phyloP scores from a whole-genome alignment of 495 filamentous ascomycete species.

The Podospora fimiseda region DNA sequence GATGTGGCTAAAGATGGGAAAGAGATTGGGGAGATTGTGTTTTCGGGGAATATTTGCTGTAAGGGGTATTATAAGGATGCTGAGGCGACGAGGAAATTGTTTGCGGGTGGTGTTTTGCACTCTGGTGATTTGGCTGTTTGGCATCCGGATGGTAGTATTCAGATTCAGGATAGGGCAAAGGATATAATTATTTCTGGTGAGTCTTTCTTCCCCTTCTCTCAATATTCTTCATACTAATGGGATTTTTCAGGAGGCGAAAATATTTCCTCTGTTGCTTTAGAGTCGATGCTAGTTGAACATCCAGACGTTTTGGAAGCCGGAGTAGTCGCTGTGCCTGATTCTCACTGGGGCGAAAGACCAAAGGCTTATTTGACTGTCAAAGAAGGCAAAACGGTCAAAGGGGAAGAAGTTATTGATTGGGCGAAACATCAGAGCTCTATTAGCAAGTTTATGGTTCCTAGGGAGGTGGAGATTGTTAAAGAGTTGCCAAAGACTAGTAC shows the following conservation, averaged over 20 bases:
- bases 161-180: conserved; percentile 91
- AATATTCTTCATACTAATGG: not conserved
- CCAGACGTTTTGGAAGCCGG: conserved; percentile 85
- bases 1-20: conserved; percentile 76
- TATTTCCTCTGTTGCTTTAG: conserved; percentile 88
- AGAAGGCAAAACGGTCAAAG: conserved; percentile 49
- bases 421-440: conserved; percentile 71
- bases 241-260: conserved; percentile 75
- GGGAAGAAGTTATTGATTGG: conserved; percentile 77
- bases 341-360: conserved; percentile 89
- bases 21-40: conserved; percentile 92
- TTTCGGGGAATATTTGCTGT: conserved; percentile 84
- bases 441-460: conserved; percentile 91
- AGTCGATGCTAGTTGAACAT: conserved; percentile 86
- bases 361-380: conserved; percentile 89
- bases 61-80: conserved; percentile 89
- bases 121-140: conserved; percentile 89
- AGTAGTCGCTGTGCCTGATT: conserved; percentile 82
- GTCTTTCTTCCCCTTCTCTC: conserved; percentile 18
- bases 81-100: conserved; percentile 81
- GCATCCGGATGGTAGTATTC: conserved; percentile 80
- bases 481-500: conserved; percentile 96
- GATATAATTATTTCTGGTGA: conserved; percentile 97
- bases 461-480: conserved; percentile 80
- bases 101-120: conserved; percentile 79